Evolutionary conservation across 208 protist species (phyloP).

Genomic region (Leishmania turanica): DNA sequence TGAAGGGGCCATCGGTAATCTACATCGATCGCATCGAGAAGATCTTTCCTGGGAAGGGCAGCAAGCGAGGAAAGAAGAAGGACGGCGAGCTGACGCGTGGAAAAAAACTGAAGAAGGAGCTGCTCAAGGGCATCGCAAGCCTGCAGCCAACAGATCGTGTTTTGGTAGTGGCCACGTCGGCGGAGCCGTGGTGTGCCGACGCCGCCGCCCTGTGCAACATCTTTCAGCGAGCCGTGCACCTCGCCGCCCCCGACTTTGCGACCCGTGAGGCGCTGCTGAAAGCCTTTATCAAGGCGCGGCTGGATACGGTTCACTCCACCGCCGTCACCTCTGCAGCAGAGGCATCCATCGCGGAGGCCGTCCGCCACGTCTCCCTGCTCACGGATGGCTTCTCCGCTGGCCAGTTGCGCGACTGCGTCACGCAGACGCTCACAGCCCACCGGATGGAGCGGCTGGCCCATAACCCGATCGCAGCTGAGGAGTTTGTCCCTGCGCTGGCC

Average conservation of each 20-base stretch:
- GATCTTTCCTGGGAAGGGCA: conserved; percentile 70
- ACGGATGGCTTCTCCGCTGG: conserved; percentile 77
- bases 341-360: conserved; percentile 31
- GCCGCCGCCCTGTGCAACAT: conserved; percentile 48
- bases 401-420: conserved; percentile 58
- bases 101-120: conserved; percentile 92
- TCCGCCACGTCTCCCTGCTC: conserved; percentile 76
- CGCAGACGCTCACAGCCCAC: conserved; percentile 61
- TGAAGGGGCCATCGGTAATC: conserved; percentile 91
- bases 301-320: conserved; percentile 11
- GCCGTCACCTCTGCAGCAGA: conserved; percentile 19
- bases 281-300: conserved; percentile 40
- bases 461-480: conserved; percentile 57
- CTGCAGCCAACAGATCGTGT: conserved; percentile 90
- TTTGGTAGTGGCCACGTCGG: conserved; percentile 80
- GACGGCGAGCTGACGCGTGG: conserved; percentile 66
- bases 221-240: conserved; percentile 83
- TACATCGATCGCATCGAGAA: conserved; percentile 94
- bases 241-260: conserved; percentile 87
- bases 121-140: conserved; percentile 76
- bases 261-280: conserved; percentile 78
- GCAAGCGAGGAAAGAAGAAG: conserved; percentile 55
- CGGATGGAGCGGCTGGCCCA: conserved; percentile 75
- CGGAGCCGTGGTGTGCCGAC: conserved; percentile 80
- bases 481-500: conserved; percentile 84